Percentiles rank a stretch among this genome's conserved stretches.
These are phyloP conservation scores for Wickerhamiella domercqiae DNA, from an alignment of 805 yeast genomes.

Conservation along the genomic window DNA sequence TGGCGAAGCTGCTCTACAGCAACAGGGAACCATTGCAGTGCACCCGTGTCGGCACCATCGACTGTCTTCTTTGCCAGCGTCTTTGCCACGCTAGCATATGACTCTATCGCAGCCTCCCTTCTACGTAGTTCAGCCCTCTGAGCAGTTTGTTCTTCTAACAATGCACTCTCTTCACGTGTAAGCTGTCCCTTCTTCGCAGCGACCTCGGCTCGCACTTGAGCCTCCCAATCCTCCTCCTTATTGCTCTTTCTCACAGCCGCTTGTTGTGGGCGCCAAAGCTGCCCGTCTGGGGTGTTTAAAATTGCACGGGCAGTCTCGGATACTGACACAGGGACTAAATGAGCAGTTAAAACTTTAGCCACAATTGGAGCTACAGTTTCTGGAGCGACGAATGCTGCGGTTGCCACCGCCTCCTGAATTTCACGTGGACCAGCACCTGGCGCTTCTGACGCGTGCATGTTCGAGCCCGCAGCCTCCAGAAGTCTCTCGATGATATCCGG, in stretches of 20 bases:
- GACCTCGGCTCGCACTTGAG: constrained; percentile 58
- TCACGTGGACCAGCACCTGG: too few relatives aligned
- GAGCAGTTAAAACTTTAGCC: constrained; percentile 28
- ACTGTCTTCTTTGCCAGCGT: constrained; percentile 33
- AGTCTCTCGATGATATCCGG: too few relatives aligned
- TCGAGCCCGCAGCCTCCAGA: constrained; percentile 18
- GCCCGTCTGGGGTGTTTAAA: constrained; percentile 54
- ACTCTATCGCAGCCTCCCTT: constrained; percentile 29
- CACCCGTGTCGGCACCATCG: constrained; percentile 38
- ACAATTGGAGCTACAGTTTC: constrained; percentile 38
- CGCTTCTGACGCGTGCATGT: constrained; percentile 18
- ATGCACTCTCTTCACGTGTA: constrained; percentile 64
- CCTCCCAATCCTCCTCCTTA: constrained; percentile 63
- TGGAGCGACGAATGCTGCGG: constrained; percentile 43
- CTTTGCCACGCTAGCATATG: constrained; percentile 36
- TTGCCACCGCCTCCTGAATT: constrained; percentile 24
- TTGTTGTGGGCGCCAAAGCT: constrained; percentile 20
- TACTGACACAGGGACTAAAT: constrained; percentile 29
- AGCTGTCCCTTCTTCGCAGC: constrained; percentile 41
- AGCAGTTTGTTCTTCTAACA: constrained; percentile 43
- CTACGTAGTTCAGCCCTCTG: constrained; percentile 36
- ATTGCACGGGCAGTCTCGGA: constrained; percentile 41
- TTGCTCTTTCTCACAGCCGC: constrained; percentile 17
- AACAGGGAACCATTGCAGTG: constrained; percentile 53
- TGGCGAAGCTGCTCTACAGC: constrained; percentile 38